These are phyloP conservation scores for Zygotorulaspora florentina DNA, from an alignment of 805 yeast species.

Conservation along the genomic window DNA sequence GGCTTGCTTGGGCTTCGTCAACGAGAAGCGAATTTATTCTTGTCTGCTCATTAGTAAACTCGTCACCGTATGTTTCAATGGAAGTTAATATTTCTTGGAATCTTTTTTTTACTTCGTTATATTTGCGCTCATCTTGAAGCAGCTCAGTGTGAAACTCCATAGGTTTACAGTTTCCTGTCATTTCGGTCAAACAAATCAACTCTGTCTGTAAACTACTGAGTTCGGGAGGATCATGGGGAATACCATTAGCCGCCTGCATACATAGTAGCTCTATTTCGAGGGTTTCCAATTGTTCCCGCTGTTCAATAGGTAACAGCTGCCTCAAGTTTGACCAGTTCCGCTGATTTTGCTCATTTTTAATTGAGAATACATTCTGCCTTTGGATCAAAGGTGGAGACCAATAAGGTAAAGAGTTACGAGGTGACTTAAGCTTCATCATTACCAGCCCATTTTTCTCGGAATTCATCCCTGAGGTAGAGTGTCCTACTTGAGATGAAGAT, in stretches of 20 bases:
- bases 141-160: slow-evolving; percentile 20
- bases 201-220: slow-evolving; percentile 26
- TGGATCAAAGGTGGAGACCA: slow-evolving; percentile 33
- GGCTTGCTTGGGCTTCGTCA: neutral
- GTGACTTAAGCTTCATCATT: slow-evolving; percentile 25
- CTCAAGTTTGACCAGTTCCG: slow-evolving; percentile 31
- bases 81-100: neutral
- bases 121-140: slow-evolving; percentile 22
- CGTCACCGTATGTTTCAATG: slow-evolving; percentile 1
- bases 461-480: slow-evolving; percentile 1
- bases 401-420: slow-evolving; percentile 35
- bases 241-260: slow-evolving; percentile 26
- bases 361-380: slow-evolving; percentile 31
- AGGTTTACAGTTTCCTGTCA: slow-evolving; percentile 37
- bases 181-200: slow-evolving; percentile 32
- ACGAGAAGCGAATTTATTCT: slow-evolving; percentile 9
- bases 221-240: slow-evolving; percentile 27
- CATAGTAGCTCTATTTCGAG: slow-evolving; percentile 31
- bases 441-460: slow-evolving; percentile 28
- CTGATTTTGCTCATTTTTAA: slow-evolving; percentile 28
- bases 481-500: neutral
- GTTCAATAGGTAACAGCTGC: slow-evolving; percentile 24
- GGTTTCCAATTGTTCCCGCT: slow-evolving; percentile 22
- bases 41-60: slow-evolving; percentile 5
- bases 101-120: slow-evolving; percentile 16